These are phyloP conservation scores for Gonium pectorale DNA, from an alignment of 139 green algal species.

Conservation along the genomic window DNA sequence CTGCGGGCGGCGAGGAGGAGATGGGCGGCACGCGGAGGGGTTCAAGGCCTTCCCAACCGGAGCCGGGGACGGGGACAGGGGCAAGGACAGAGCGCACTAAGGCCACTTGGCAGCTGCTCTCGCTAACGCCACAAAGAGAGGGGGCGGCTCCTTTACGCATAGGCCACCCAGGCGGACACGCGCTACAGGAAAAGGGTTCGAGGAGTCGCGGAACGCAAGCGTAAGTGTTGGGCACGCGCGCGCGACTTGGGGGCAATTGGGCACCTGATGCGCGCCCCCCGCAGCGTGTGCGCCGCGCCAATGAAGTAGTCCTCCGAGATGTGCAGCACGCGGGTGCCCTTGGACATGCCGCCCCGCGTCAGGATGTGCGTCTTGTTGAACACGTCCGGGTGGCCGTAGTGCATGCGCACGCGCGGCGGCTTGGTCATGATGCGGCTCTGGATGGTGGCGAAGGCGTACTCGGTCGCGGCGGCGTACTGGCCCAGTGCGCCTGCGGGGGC, in stretches of 20 bases:
- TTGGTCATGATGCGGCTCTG: conserved; percentile 84
- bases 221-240: too few relatives aligned
- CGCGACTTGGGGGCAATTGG: too few relatives aligned
- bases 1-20: conserved; percentile 39
- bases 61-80: too few relatives aligned
- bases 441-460: conserved; percentile 86
- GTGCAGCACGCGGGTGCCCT: conserved; percentile 67
- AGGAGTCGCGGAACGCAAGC: too few relatives aligned
- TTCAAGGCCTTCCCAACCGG: too few relatives aligned
- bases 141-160: too few relatives aligned
- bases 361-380: conserved; percentile 90
- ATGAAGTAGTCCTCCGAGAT: conserved; percentile 80
- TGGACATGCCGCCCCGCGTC: conserved; percentile 61
- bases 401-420: conserved; percentile 49
- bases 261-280: conserved; percentile 77
- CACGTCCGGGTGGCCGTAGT: conserved; percentile 79
- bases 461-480: conserved; percentile 78
- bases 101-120: too few relatives aligned
- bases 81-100: too few relatives aligned
- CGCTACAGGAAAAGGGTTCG: too few relatives aligned
- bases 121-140: too few relatives aligned
- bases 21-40: too few relatives aligned
- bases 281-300: conserved; percentile 79
- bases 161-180: too few relatives aligned
- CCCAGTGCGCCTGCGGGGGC: conserved; percentile 60